Evolutionary conservation across 2,329 filamentous ascomycete species (phyloP), one percentile per base, ranked within the genome.

Genomic region (Aspergillus sp.): DNA sequence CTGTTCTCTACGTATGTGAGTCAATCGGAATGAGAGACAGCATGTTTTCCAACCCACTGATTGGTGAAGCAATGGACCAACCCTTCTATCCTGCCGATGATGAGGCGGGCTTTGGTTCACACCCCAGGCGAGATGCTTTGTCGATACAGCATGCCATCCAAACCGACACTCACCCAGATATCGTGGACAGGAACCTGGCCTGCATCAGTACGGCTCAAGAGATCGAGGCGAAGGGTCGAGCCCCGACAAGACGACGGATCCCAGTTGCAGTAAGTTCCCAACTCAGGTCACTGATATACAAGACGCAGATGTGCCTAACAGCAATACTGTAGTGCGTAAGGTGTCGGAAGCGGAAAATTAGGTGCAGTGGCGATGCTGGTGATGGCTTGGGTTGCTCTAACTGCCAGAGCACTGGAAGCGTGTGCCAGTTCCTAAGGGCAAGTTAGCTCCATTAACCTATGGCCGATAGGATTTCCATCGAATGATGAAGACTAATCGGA

Each of bases 291-390:
- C 8, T 3, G 17, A 26, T 36, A 39, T 20, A 24, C 3, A 20
- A 15, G 50, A 8, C 18, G 43, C 13, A 22, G 48, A 47, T 17
- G 8, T 39, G 44, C 51, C 60, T 66, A 43, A 64, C 44, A 54
- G 18, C 24, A 11, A 18, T 63, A 3, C 26, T 30, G 26, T 30
- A 97, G 93, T 98, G 93, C 73, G 85, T 86, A 36, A 86, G 93
- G 64, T 98, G 93, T 75, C 86, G 93, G 59, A 93, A 93, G 77
- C 85, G 93, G 58, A 98, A 98, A 80, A 98, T 98, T 67, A 89
- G 91, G 65, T 98, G 93, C 78, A 96, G 90, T 68, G 93, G 93
- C 43, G 91, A 96, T 70, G 81, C 83, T 34, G 89, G 89, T 32
- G 85, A 88, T 67, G 89, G 89, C n/a, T 77, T 80, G 39, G 86